Base-by-base conservation (phyloP, 176 grass and related monocot genomes). In the Carex cristatella region DNA sequence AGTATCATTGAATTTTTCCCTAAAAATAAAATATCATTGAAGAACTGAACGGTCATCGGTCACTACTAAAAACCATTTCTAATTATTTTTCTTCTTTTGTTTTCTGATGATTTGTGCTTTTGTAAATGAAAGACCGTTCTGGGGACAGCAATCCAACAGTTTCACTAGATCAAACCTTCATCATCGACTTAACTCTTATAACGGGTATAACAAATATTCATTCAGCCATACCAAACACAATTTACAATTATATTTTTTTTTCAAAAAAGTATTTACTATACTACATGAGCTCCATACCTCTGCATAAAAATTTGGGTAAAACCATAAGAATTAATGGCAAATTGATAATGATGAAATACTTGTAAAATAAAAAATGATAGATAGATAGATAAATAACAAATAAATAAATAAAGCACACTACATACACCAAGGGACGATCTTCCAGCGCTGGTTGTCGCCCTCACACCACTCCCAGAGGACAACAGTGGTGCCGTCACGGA, bases 401-500 rank as follows among this genome's bases (percentile, higher is more conserved):
- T 40, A 40, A 30, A 75, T 48, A 53, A 76, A 14, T 3, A 66
- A 54, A 75, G 27, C 64, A 61, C 4, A 7, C 31, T 7, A 49
- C 79, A n/a, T 87, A 87, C 86, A 83, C 58, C 81, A 75, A 4
- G 86, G 67, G 61, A 28, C 30, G 13, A 87, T 87, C 79, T 87
- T 87, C 86, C 86, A 87, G 35, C 86, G 65, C 80, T 87, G 79
- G 55, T 87, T 87, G 79, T 87, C 86, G 0, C 86, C 86, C 53
- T 87, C 8, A 12, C 3, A 14, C 86, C 86, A 87, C 11, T 83
- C 54, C 67, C 67, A 83, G 4, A 87, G 86, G 42, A 64, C 79
- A 48, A 87, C 11, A 18, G 79, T 87, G 14, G 86, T 87, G 44
- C 86, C 80, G 8, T 87, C 86, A 2, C 37, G 55, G 28, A 87